Percentiles rank a stretch among this genome's conserved stretches.
Conservation (phyloP, 352 stramenopile species). For the Pythium folliculosum region DNA sequence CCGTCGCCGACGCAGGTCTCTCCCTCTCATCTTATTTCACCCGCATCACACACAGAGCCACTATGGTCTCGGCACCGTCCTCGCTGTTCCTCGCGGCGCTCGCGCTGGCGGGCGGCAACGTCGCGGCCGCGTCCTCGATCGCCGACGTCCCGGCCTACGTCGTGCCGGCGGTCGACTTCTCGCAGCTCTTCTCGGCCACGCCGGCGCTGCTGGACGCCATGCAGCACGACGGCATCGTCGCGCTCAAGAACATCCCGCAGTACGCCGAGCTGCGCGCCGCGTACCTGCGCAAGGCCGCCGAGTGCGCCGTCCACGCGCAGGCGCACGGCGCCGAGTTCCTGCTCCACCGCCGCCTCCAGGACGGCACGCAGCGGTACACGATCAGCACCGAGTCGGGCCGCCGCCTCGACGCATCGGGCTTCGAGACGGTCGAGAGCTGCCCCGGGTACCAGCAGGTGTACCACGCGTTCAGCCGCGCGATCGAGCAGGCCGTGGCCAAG, state of each 20-base stretch:
- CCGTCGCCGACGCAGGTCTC: not conserved
- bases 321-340: conserved; percentile 60
- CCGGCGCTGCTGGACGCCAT: conserved; percentile 48
- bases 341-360: conserved; percentile 60
- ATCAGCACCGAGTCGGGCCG: conserved; percentile 67
- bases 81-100: not conserved
- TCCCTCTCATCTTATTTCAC: not conserved
- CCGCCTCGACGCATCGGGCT: conserved; percentile 37
- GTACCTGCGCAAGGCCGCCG: conserved; percentile 60
- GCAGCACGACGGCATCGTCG: conserved; percentile 72
- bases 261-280: conserved; percentile 49
- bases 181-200: conserved; percentile 37
- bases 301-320: conserved; percentile 56
- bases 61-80: conserved; percentile 9
- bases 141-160: conserved; percentile 44
- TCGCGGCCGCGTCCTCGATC: conserved; percentile 10
- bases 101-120: conserved; percentile 10
- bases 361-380: conserved; percentile 75
- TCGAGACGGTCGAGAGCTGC: conserved; percentile 49
- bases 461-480: conserved; percentile 52
- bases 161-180: conserved; percentile 61
- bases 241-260: conserved; percentile 69
- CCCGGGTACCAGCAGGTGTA: conserved; percentile 58
- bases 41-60: not conserved
- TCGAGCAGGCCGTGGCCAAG: conserved; percentile 58